Evolutionary conservation across 1,284 basidiomycete species (phyloP).

Genomic region (Kalmanozyma brasiliensis): DNA sequence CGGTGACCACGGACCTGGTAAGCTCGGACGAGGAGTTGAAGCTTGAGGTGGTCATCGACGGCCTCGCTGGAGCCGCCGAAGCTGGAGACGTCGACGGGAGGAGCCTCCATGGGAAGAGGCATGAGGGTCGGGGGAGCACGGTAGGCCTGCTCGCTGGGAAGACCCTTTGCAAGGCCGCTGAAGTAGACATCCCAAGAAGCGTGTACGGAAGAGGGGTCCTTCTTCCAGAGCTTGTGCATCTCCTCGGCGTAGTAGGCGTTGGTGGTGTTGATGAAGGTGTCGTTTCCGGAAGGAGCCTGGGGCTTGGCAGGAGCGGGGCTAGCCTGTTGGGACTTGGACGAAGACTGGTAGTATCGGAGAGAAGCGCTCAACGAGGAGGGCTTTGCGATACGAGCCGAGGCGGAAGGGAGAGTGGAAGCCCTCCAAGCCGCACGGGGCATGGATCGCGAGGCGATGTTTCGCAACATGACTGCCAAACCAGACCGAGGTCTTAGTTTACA

Average conservation of each 20-base stretch:
- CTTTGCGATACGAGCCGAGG: slow-evolving; percentile 41
- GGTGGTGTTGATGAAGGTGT: slow-evolving; percentile 73
- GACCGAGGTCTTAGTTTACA: slow-evolving; percentile 10
- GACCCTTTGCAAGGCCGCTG: slow-evolving; percentile 87
- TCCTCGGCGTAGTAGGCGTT: slow-evolving; percentile 96
- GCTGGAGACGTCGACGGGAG: slow-evolving; percentile 76
- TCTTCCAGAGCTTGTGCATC: slow-evolving; percentile 69
- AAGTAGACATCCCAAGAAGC: slow-evolving; percentile 96
- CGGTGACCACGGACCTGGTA: slow-evolving; percentile 99
- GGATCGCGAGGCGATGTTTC: slow-evolving; percentile 48
- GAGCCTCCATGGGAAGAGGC: slow-evolving; percentile 80
- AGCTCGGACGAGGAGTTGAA: slow-evolving; percentile 76
- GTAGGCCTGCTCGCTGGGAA: slow-evolving; percentile 85
- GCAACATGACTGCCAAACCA: slow-evolving; percentile 36
- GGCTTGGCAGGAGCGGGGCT: slow-evolving; percentile 51
- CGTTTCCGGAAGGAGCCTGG: slow-evolving; percentile 54
- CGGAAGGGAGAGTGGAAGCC: slow-evolving; percentile 39
- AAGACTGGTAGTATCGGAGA: slow-evolving; percentile 46
- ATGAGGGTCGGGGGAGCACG: slow-evolving; percentile 78
- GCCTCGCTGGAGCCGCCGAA: slow-evolving; percentile 75
- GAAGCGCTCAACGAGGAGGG: slow-evolving; percentile 16
- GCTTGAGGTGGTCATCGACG: slow-evolving; percentile 91
- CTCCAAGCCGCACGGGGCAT: slow-evolving; percentile 41
- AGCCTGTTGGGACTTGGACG: slow-evolving; percentile 39
- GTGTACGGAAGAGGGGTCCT: slow-evolving; percentile 87